Conservation (phyloP, 164 flowering plant genomes). For the Macadamia integrifolia region DNA sequence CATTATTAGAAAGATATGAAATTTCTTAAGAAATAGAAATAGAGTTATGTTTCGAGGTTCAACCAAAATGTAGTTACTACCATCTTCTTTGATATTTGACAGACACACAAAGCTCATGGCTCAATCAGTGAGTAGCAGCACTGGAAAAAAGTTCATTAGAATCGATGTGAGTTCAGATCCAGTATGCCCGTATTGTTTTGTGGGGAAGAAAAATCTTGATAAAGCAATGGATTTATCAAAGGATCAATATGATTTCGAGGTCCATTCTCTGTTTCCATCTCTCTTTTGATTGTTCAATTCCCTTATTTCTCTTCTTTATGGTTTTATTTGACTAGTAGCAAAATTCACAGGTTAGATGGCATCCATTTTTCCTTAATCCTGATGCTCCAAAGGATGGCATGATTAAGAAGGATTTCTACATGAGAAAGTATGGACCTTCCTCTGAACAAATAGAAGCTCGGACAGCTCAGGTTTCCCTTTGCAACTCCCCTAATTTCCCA, state of each 20-base stretch:
- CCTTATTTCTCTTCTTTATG: not conserved
- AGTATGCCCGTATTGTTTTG: conserved; percentile 97
- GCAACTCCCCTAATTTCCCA: not conserved
- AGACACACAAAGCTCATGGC: conserved; percentile 43
- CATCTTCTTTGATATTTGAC: conserved; percentile 4
- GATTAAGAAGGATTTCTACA: conserved; percentile 49
- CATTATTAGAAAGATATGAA: too few species aligned
- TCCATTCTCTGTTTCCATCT: conserved; percentile 13
- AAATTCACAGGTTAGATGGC: conserved; percentile 67
- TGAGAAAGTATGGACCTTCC: conserved; percentile 60
- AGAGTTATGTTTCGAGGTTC: too few species aligned
- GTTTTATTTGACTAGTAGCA: not conserved
- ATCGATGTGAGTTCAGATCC: conserved; percentile 82
- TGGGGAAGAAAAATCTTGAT: conserved; percentile 82
- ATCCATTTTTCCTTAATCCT: conserved; percentile 76
- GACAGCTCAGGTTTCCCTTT: conserved; percentile 67
- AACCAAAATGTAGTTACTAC: too few species aligned
- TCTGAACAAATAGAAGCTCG: conserved; percentile 38
- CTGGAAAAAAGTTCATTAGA: conserved; percentile 56
- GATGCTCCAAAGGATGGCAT: conserved; percentile 82
- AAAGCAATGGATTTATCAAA: conserved; percentile 67
- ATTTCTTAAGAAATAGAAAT: too few species aligned
- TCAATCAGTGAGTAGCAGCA: conserved; percentile 24
- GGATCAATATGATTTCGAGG: conserved; percentile 81
- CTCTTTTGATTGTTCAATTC: not conserved